Percentiles rank a stretch among this genome's conserved stretches.
phyloP scores from a whole-genome alignment of 495 filamentous ascomycete genomes.

The Penicillium mononematosum region DNA sequence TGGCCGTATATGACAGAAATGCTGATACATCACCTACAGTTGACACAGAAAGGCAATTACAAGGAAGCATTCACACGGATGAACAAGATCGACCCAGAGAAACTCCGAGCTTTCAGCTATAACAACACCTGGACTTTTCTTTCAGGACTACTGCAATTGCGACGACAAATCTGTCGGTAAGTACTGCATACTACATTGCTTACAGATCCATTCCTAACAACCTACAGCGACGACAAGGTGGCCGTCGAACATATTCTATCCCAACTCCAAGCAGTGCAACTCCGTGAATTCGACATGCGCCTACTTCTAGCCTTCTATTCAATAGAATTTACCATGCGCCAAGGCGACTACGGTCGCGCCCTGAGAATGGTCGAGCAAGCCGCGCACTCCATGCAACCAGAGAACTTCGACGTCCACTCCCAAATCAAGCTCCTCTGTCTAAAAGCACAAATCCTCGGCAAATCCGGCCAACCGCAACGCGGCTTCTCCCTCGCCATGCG shows the following conservation, averaged over 20 bases:
- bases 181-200: background rate
- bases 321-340: constrained; percentile 68
- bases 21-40: constrained; percentile 36
- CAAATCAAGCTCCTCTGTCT: constrained; percentile 71
- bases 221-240: constrained; percentile 58
- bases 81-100: constrained; percentile 63
- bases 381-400: constrained; percentile 61
- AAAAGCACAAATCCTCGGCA: constrained; percentile 73
- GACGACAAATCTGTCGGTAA: constrained; percentile 64
- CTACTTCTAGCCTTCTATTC: constrained; percentile 68
- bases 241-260: constrained; percentile 65
- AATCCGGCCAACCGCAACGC: constrained; percentile 68
- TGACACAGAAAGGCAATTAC: constrained; percentile 65
- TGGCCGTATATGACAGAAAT: background rate
- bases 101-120: constrained; percentile 70
- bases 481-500: constrained; percentile 81
- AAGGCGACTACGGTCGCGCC: constrained; percentile 60
- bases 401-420: constrained; percentile 70
- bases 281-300: constrained; percentile 65
- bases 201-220: constrained; percentile 22
- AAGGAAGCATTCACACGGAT: constrained; percentile 66
- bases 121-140: constrained; percentile 79
- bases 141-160: constrained; percentile 68
- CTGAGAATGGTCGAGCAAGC: constrained; percentile 67
- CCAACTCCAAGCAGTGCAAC: constrained; percentile 55